Conservation (phyloP, 2,329 filamentous ascomycete genomes). For the Alternaria arborescens region DNA sequence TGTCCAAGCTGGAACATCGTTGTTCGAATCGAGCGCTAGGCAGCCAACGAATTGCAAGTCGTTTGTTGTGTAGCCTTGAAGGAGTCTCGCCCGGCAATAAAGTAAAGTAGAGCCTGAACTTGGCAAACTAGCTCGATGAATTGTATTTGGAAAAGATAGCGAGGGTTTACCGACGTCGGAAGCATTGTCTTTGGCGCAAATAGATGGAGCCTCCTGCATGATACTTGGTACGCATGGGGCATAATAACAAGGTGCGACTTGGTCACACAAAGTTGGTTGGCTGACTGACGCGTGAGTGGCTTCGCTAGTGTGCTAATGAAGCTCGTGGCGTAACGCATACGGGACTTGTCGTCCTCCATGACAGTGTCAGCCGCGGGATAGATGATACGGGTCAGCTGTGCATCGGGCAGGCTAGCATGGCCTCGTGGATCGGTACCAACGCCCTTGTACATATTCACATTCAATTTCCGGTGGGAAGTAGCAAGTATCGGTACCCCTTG, state of each 20-base stretch:
- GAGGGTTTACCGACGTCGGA: constrained; percentile 15
- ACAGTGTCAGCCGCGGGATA: constrained; percentile 20
- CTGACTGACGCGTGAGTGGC: constrained; percentile 7
- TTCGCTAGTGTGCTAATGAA: constrained; percentile 19
- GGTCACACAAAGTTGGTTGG: constrained; percentile 29
- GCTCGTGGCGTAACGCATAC: constrained; percentile 21
- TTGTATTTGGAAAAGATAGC: constrained; percentile 12
- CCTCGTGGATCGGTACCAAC: constrained; percentile 21
- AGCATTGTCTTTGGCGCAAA: constrained; percentile 25
- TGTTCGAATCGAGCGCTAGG: constrained; percentile 28
- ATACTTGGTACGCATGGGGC: constrained; percentile 24
- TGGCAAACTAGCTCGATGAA: constrained; percentile 27
- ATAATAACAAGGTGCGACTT: constrained; percentile 19
- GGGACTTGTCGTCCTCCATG: constrained; percentile 11
- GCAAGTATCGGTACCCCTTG: constrained; percentile 16
- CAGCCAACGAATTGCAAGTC: constrained; percentile 25
- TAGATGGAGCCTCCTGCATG: constrained; percentile 27
- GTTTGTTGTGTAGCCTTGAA: constrained; percentile 32
- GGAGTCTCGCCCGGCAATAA: constrained; percentile 28
- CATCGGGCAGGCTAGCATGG: constrained; percentile 21
- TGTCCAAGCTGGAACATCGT: constrained; percentile 25
- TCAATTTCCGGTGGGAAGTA: constrained; percentile 16
- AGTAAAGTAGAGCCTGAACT: constrained; percentile 30
- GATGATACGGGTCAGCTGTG: constrained; percentile 31
- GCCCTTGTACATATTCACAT: constrained; percentile 20